Conservation (phyloP, 1,139 yeast genomes). For the Taphrina wiesneri region DNA sequence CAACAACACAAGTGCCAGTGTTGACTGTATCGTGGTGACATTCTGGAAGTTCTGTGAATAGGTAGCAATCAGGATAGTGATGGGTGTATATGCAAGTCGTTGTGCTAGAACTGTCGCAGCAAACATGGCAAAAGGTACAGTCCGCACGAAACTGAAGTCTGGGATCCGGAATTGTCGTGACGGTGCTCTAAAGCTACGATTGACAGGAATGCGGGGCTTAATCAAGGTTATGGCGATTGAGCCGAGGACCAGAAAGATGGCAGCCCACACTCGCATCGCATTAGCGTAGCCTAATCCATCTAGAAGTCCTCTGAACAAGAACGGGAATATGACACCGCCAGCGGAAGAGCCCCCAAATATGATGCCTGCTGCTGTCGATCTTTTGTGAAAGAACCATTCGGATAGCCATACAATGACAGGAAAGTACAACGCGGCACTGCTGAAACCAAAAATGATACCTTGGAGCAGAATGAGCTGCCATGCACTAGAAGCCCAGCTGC, state of each 20-base stretch:
- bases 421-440: conserved; percentile 17
- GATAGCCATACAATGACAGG: conserved; percentile 31
- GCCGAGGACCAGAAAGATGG: conserved; percentile 6
- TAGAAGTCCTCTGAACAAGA: conserved; percentile 59
- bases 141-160: conserved; percentile 5
- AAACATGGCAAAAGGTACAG: background rate
- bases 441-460: conserved; percentile 21
- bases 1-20: conserved; percentile 12
- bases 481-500: conserved; percentile 13
- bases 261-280: conserved; percentile 28
- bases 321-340: conserved; percentile 66
- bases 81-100: conserved; percentile 22
- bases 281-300: conserved; percentile 52
- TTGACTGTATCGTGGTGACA: conserved; percentile 20
- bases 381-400: conserved; percentile 55
- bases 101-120: conserved; percentile 18
- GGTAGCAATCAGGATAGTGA: conserved; percentile 15
- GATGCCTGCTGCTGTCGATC: conserved; percentile 63
- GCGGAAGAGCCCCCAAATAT: conserved; percentile 69
- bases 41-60: conserved; percentile 6
- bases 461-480: conserved; percentile 17
- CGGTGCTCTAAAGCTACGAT: background rate
- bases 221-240: conserved; percentile 15
- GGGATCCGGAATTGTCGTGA: conserved; percentile 8
- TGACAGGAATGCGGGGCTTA: conserved; percentile 15